Conservation (phyloP, 140 eudicot genomes). For the Oenanthe javanica region DNA sequence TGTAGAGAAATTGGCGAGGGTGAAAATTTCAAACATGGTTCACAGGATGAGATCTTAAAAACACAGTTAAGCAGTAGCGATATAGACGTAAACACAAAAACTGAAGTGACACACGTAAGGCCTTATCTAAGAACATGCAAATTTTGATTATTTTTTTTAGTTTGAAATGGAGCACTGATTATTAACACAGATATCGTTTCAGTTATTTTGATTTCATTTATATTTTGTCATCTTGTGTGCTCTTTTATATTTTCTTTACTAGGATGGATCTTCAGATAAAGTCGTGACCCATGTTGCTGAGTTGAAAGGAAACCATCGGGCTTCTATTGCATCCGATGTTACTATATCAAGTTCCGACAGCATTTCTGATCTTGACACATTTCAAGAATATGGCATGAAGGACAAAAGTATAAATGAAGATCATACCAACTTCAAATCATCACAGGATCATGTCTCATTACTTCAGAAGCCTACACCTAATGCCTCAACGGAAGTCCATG, state of each 20-base stretch:
- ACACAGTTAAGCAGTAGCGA: constrained; percentile 39
- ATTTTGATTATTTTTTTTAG: not conserved
- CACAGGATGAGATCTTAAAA: constrained; percentile 34
- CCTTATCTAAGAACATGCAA: constrained; percentile 6
- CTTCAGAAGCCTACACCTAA: constrained; percentile 19
- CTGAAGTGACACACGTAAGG: constrained; percentile 53
- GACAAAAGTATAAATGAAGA: constrained; percentile 23
- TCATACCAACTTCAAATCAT: constrained; percentile 15
- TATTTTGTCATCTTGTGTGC: not conserved
- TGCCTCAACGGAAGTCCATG: constrained; percentile 19
- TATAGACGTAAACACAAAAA: constrained; percentile 30
- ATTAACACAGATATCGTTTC: not conserved
- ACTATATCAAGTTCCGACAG: constrained; percentile 76
- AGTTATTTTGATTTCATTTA: not conserved
- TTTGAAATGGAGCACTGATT: not conserved
- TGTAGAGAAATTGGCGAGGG: constrained; percentile 51
- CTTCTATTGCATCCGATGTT: constrained; percentile 78
- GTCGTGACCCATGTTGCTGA: constrained; percentile 24
- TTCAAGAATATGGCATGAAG: constrained; percentile 36
- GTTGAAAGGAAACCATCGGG: constrained; percentile 29
- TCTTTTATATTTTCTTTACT: constrained; percentile 12
- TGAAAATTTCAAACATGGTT: constrained; percentile 29
- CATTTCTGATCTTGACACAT: constrained; percentile 72
- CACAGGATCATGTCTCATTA: constrained; percentile 8
- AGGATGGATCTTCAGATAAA: constrained; percentile 46